Percentiles rank a stretch among this genome's conserved stretches.
Conservation (phyloP, 768 basidiomycete species). For the Infundibulicybe gibba region DNA sequence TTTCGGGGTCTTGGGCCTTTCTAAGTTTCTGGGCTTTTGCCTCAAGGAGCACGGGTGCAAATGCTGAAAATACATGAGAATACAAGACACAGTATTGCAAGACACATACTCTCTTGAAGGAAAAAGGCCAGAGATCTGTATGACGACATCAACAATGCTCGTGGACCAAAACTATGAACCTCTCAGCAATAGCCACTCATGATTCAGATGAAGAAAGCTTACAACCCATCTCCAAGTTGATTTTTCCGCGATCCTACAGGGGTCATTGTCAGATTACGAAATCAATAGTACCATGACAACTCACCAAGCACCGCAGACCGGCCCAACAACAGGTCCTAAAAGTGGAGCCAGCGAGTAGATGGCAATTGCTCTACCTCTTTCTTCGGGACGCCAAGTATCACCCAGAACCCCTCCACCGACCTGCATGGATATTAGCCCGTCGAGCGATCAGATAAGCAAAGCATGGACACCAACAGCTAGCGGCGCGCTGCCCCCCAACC, state of each 20-base stretch:
- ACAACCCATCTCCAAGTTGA: constrained; percentile 76
- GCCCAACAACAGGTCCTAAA: constrained; percentile 63
- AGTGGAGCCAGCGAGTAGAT: constrained; percentile 65
- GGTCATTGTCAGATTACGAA: not conserved
- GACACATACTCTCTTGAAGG: constrained; percentile 57
- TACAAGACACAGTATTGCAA: not conserved
- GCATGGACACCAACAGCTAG: constrained; percentile 48
- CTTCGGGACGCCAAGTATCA: constrained; percentile 58
- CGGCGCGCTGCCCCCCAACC: constrained; percentile 72
- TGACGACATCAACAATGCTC: constrained; percentile 46
- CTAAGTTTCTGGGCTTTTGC: constrained; percentile 47
- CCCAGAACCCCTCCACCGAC: constrained; percentile 63
- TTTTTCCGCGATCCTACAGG: constrained; percentile 46
- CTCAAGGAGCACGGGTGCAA: constrained; percentile 40
- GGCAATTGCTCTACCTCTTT: constrained; percentile 61
- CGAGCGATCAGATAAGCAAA: constrained; percentile 34
- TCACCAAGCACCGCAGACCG: constrained; percentile 58
- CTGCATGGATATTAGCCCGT: constrained; percentile 18
- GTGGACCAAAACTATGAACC: constrained; percentile 59
- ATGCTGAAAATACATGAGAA: constrained; percentile 24
- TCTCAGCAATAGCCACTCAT: not conserved
- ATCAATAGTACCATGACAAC: constrained; percentile 5
- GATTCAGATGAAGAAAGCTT: constrained; percentile 15
- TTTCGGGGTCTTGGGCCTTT: constrained; percentile 44
- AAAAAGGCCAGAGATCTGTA: constrained; percentile 55